Evolutionary conservation across 2,329 filamentous ascomycete genomes (phyloP).

Genomic region (Aspergillus candidus): DNA sequence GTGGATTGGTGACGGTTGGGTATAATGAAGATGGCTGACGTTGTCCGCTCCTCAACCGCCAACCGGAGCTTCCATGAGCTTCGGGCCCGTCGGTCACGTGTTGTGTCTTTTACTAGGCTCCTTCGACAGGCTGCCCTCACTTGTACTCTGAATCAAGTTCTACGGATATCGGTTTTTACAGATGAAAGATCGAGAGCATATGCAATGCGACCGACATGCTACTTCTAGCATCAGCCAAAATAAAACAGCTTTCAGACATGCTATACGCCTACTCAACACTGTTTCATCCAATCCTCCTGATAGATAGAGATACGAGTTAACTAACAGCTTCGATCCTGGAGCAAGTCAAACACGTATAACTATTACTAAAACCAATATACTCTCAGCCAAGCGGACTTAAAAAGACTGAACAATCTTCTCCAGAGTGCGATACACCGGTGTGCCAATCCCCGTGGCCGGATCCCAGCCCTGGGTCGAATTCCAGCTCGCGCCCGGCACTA

Average conservation of each 20-base stretch:
- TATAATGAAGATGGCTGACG: constrained; percentile 7
- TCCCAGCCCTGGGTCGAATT: constrained; percentile 48
- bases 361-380: not conserved
- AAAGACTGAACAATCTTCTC: constrained; percentile 8
- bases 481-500: constrained; percentile 45
- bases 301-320: no score
- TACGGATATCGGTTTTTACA: no score
- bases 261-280: no score
- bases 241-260: no score
- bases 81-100: constrained; percentile 10
- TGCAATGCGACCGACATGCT: not conserved
- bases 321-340: no score
- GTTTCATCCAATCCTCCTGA: no score
- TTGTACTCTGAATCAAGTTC: no score
- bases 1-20: not conserved
- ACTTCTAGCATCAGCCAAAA: no score
- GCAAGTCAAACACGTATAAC: not conserved
- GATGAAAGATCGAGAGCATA: not conserved
- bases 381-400: not conserved
- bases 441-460: constrained; percentile 42
- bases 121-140: no score
- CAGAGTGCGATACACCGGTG: constrained; percentile 14
- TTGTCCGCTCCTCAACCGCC: constrained; percentile 6
- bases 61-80: constrained; percentile 13
- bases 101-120: no score